Evolutionary conservation across 352 stramenopile species (phyloP).

Genomic region (Phytopythium boreale): DNA sequence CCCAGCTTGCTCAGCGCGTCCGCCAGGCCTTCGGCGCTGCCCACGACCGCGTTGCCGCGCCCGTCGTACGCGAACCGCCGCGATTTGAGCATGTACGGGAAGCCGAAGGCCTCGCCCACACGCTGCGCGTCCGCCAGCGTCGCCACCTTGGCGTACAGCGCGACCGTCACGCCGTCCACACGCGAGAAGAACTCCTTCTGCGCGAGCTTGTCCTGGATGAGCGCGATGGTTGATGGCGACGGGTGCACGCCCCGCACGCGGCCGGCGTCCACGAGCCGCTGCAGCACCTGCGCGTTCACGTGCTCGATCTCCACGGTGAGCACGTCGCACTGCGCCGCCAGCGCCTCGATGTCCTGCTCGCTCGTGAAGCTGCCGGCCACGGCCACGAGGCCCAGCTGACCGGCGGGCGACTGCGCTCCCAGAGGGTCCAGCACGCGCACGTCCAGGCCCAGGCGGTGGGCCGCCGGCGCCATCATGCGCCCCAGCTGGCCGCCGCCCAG

Average conservation of each 20-base stretch:
- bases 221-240: slow-evolving; percentile 86
- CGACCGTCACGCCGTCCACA: slow-evolving; percentile 47
- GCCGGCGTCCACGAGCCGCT: slow-evolving; percentile 71
- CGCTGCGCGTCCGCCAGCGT: slow-evolving; percentile 35
- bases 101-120: slow-evolving; percentile 73
- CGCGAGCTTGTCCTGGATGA: slow-evolving; percentile 97
- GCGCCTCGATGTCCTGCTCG: slow-evolving; percentile 58
- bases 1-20: slow-evolving; percentile 83
- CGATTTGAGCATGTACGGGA: slow-evolving; percentile 99
- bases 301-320: slow-evolving; percentile 99
- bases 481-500: slow-evolving; percentile 97
- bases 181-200: slow-evolving; percentile 91
- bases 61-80: slow-evolving; percentile 96
- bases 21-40: slow-evolving; percentile 67
- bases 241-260: slow-evolving; percentile 64
- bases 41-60: slow-evolving; percentile 94
- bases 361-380: slow-evolving; percentile 81
- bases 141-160: slow-evolving; percentile 53
- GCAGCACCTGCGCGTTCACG: slow-evolving; percentile 92
- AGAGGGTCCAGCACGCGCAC: slow-evolving; percentile 93
- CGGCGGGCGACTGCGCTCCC: slow-evolving; percentile 64
- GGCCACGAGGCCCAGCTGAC: slow-evolving; percentile 64
- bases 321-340: slow-evolving; percentile 88
- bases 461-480: slow-evolving; percentile 98
- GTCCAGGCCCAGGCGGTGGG: slow-evolving; percentile 91